Evolutionary conservation across 768 basidiomycete genomes (phyloP).

Genomic region (Clitopilus passeckerianus): DNA sequence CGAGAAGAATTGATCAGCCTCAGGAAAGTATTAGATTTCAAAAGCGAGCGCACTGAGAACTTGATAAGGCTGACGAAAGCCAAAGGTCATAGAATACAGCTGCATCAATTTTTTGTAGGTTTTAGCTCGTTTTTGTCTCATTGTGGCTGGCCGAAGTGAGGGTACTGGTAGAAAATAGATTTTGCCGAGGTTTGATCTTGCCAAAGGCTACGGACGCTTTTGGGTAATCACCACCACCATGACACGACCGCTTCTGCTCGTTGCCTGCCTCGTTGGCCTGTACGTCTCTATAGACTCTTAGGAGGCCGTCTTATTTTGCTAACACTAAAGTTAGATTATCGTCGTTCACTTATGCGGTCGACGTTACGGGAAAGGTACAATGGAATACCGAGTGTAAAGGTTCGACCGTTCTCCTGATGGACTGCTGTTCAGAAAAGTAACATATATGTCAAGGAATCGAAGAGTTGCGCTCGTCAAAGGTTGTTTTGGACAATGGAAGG

Average conservation of each 20-base stretch:
- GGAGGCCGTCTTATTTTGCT: not conserved
- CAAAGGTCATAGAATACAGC: slow-evolving; percentile 80
- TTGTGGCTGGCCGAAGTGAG: slow-evolving; percentile 24
- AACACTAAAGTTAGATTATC: slow-evolving; percentile 9
- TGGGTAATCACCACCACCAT: not conserved
- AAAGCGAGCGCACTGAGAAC: slow-evolving; percentile 59
- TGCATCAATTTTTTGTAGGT: slow-evolving; percentile 93
- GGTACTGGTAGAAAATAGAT: not conserved
- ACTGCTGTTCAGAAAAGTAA: not conserved
- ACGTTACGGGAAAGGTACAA: slow-evolving; percentile 56
- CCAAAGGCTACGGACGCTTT: not conserved
- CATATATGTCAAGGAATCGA: slow-evolving; percentile 9
- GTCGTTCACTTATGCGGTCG: slow-evolving; percentile 36
- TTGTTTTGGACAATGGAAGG: slow-evolving; percentile 55
- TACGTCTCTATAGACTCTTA: not conserved
- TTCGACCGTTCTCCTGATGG: slow-evolving; percentile 17
- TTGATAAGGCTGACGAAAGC: slow-evolving; percentile 93
- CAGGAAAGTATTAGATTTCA: slow-evolving; percentile 2
- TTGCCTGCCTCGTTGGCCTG: not conserved
- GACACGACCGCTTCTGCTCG: not conserved
- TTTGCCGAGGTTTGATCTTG: slow-evolving; percentile 9
- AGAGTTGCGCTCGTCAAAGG: slow-evolving; percentile 51
- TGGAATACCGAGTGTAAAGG: slow-evolving; percentile 73
- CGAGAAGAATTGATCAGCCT: slow-evolving; percentile 3
- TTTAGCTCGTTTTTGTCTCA: slow-evolving; percentile 97